Evolutionary conservation across 1,139 yeast genomes (phyloP).

Genomic region (Nakaseomyces bracarensis): DNA sequence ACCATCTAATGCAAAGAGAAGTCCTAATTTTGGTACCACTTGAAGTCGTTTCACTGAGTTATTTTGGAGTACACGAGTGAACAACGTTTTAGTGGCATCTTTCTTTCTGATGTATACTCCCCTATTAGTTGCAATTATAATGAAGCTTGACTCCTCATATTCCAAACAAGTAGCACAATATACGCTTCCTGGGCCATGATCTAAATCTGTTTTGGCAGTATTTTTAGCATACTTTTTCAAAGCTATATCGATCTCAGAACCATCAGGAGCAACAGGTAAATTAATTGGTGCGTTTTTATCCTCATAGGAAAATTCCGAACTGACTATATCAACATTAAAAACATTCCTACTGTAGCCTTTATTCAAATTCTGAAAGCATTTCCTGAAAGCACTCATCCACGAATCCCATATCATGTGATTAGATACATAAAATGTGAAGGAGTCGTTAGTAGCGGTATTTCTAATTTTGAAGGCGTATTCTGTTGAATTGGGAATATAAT

Average conservation of each 20-base stretch:
- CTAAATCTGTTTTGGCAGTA: not conserved
- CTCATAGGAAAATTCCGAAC: conserved; percentile 63
- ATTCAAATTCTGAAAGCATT: conserved; percentile 48
- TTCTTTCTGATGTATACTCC: conserved; percentile 32
- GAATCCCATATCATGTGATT: conserved; percentile 45
- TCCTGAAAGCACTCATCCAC: conserved; percentile 53
- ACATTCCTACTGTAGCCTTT: conserved; percentile 45
- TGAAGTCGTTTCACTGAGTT: conserved; percentile 52
- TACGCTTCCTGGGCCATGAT: conserved; percentile 24
- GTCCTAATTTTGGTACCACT: conserved; percentile 49
- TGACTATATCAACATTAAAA: conserved; percentile 44
- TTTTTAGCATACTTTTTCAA: conserved; percentile 29
- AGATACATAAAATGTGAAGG: conserved; percentile 51
- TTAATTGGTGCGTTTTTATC: conserved; percentile 44
- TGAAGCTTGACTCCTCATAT: conserved; percentile 26
- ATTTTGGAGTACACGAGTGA: conserved; percentile 45
- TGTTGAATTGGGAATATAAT: conserved; percentile 14
- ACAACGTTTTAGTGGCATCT: conserved; percentile 36
- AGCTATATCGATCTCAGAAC: conserved; percentile 54
- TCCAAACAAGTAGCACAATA: conserved; percentile 43
- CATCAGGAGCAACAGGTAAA: conserved; percentile 53
- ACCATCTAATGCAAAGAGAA: conserved; percentile 53
- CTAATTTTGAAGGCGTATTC: conserved; percentile 41
- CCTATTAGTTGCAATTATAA: conserved; percentile 30
- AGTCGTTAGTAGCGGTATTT: conserved; percentile 42